These are phyloP conservation scores for Penicillium cosmopolitanum DNA, from an alignment of 495 filamentous ascomycete species.

Conservation along the genomic window DNA sequence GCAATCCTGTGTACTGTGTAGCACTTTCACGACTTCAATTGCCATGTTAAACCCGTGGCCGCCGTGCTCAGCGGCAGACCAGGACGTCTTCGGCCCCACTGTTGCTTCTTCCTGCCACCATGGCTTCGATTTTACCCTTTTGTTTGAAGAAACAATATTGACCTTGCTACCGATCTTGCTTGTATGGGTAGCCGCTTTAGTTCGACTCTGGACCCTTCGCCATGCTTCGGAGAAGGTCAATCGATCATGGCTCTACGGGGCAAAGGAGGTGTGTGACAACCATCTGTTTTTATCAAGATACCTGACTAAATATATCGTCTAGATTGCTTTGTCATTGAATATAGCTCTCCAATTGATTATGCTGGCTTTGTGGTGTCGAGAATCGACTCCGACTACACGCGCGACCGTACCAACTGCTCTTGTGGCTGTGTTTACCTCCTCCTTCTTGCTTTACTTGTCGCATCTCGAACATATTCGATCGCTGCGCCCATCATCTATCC, in stretches of 20 bases:
- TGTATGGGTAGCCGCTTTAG: slow-evolving; percentile 5
- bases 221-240: slow-evolving; percentile 24
- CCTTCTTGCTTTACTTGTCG: slow-evolving; percentile 20
- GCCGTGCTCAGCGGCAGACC: slow-evolving; percentile 16
- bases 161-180: slow-evolving; percentile 18
- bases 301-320: neutral
- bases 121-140: slow-evolving; percentile 29
- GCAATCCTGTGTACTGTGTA: neutral
- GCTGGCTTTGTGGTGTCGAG: slow-evolving; percentile 19
- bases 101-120: slow-evolving; percentile 19
- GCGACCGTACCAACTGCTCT: slow-evolving; percentile 22
- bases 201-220: slow-evolving; percentile 17
- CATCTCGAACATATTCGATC: slow-evolving; percentile 30
- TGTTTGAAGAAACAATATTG: slow-evolving; percentile 28
- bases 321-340: slow-evolving; percentile 19
- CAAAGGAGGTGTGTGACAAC: slow-evolving; percentile 20
- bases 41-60: neutral
- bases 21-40: neutral
- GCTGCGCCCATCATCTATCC: slow-evolving; percentile 24
- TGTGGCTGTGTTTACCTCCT: slow-evolving; percentile 6
- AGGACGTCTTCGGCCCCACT: slow-evolving; percentile 26
- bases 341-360: slow-evolving; percentile 21
- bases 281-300: slow-evolving; percentile 4
- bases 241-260: slow-evolving; percentile 27
- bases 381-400: slow-evolving; percentile 18